Evolutionary conservation across 2,329 filamentous ascomycete genomes (phyloP).

Genomic region (Xylariaceae sp.): DNA sequence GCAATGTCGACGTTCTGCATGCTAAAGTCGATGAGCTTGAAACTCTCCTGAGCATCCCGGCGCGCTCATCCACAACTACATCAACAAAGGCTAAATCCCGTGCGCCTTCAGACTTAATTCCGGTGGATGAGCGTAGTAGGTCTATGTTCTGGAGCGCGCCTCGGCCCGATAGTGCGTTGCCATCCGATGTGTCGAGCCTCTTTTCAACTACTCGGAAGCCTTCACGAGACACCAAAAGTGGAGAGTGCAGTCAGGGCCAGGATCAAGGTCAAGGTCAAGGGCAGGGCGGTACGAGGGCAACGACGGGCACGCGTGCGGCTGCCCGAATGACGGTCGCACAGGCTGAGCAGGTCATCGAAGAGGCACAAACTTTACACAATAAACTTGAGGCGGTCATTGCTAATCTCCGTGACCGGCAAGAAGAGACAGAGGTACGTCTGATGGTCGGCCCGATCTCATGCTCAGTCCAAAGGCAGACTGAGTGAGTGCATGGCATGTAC

Average conservation of each 20-base stretch:
- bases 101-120: neutral
- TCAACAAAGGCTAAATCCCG: constrained; percentile 4
- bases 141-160: constrained; percentile 30
- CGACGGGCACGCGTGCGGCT: constrained; percentile 4
- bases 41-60: constrained; percentile 17
- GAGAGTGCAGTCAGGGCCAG: neutral
- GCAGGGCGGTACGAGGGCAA: neutral
- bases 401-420: constrained; percentile 49
- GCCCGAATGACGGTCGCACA: constrained; percentile 17
- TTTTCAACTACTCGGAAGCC: constrained; percentile 11
- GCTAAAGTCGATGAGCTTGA: constrained; percentile 41
- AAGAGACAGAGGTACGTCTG: constrained; percentile 52
- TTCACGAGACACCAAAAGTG: constrained; percentile 17
- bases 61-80: constrained; percentile 13
- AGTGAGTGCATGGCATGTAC: too few species aligned
- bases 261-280: neutral
- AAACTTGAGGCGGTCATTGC: constrained; percentile 45
- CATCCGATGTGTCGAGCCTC: constrained; percentile 16
- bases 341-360: constrained; percentile 32
- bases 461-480: too few species aligned
- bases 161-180: constrained; percentile 21
- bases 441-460: too few species aligned
- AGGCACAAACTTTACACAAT: constrained; percentile 42
- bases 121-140: constrained; percentile 1
- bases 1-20: constrained; percentile 35